Conservation (phyloP, 345 rosid genomes). For the Brassica juncea region DNA sequence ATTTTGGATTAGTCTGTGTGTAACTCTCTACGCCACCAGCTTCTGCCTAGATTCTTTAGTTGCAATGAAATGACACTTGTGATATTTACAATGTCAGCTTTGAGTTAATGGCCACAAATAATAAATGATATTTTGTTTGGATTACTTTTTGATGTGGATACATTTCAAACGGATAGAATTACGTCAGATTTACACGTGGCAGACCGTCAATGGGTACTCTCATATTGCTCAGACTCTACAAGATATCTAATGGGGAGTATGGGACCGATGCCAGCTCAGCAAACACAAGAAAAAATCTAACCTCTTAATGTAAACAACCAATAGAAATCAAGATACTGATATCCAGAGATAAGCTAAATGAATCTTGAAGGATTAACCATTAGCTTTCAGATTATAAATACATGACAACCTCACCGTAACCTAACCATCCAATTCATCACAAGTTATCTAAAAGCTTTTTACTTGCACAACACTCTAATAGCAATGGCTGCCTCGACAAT, state of each 20-base stretch:
- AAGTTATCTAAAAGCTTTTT: slow-evolving; percentile 7
- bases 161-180: slow-evolving; percentile 15
- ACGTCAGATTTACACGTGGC: slow-evolving; percentile 20
- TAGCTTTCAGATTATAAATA: slow-evolving; percentile 4
- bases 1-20: slow-evolving; percentile 23
- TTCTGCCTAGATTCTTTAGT: not conserved
- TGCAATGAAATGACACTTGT: slow-evolving; percentile 14
- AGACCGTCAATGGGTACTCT: not conserved
- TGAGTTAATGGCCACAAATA: not conserved
- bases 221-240: not conserved
- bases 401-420: slow-evolving; percentile 2
- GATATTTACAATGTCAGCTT: not conserved
- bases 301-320: slow-evolving; percentile 19
- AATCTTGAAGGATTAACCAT: not conserved
- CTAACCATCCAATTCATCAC: slow-evolving; percentile 7
- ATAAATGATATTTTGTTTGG: not conserved
- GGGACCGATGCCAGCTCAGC: not conserved
- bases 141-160: not conserved
- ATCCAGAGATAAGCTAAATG: not conserved
- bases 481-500: slow-evolving; percentile 42
- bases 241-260: slow-evolving; percentile 1
- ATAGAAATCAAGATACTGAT: slow-evolving; percentile 8
- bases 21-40: slow-evolving; percentile 24
- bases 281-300: not conserved
- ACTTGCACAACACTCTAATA: slow-evolving; percentile 24